Evolutionary conservation across 352 stramenopile genomes (phyloP).

Genomic region (Globisporangium mamillatum): DNA sequence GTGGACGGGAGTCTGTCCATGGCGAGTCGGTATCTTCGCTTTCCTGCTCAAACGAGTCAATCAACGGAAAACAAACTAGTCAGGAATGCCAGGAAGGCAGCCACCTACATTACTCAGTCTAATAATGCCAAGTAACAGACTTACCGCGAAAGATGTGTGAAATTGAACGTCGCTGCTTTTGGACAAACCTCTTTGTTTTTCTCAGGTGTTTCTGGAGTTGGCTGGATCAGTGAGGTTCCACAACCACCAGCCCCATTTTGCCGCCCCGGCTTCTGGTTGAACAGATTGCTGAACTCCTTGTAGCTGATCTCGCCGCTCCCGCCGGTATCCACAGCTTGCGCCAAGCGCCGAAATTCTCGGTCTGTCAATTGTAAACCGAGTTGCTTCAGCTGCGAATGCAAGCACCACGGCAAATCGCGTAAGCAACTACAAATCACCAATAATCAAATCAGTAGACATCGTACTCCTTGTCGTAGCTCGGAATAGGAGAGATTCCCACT

Average conservation of each 20-base stretch:
- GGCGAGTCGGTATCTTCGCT: slow-evolving; percentile 37
- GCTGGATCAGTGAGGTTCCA: neutral
- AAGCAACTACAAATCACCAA: neutral
- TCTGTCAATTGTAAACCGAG: slow-evolving; percentile 49
- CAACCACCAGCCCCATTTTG: neutral
- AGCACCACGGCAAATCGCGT: neutral
- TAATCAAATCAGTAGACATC: neutral
- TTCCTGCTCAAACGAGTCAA: slow-evolving; percentile 18
- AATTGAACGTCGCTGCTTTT: slow-evolving; percentile 35
- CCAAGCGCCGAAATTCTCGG: slow-evolving; percentile 44
- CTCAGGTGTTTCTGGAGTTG: neutral
- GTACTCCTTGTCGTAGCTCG: slow-evolving; percentile 46
- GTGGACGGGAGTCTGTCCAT: slow-evolving; percentile 31
- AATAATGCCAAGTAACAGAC: too few species aligned
- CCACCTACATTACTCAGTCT: too few species aligned
- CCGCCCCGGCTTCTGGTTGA: slow-evolving; percentile 12
- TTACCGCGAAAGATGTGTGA: slow-evolving; percentile 33
- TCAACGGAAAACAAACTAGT: too few species aligned
- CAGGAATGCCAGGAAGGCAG: too few species aligned
- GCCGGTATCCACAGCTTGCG: slow-evolving; percentile 35
- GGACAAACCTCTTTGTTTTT: slow-evolving; percentile 11
- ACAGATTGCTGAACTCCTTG: slow-evolving; percentile 49
- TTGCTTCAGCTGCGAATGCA: slow-evolving; percentile 34
- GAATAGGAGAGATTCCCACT: slow-evolving; percentile 49
- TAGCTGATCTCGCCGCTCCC: slow-evolving; percentile 58